A percentile compares a stretch with the other conserved stretches of the same genome.
phyloP scores from a whole-genome alignment of 2,329 filamentous ascomycete species.

The Alternaria incomplexa region DNA sequence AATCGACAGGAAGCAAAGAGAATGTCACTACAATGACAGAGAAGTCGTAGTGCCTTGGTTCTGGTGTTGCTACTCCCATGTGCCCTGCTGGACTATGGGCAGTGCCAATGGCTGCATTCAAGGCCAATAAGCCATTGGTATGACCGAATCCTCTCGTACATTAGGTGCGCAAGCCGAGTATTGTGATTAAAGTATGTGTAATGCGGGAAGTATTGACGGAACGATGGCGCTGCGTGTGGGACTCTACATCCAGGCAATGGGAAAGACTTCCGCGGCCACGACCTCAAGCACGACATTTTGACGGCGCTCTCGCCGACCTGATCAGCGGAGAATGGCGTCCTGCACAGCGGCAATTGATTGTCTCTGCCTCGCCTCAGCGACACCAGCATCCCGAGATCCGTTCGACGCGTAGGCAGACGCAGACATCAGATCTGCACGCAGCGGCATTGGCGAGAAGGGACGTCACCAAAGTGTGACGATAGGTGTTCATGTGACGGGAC shows the following conservation, averaged over 20 bases:
- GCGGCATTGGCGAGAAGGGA: constrained; percentile 18
- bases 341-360: constrained; percentile 19
- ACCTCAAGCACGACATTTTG: constrained; percentile 13
- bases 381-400: constrained; percentile 1
- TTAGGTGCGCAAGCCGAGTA: not conserved
- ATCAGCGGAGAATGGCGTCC: constrained; percentile 8
- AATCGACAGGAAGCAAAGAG: not conserved
- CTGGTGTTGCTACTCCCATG: not conserved
- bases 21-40: not conserved
- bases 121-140: constrained; percentile 6
- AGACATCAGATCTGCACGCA: constrained; percentile 23
- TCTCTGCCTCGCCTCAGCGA: constrained; percentile 2
- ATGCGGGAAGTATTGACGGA: constrained; percentile 28
- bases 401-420: constrained; percentile 16
- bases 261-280: constrained; percentile 16
- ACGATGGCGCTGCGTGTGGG: constrained; percentile 19
- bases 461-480: constrained; percentile 19
- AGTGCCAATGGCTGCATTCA: not conserved
- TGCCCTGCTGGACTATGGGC: not conserved
- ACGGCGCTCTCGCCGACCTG: constrained; percentile 15
- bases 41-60: not conserved
- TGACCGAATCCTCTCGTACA: not conserved
- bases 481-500: constrained; percentile 31
- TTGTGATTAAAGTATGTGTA: constrained; percentile 3
- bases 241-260: constrained; percentile 18